Conservation (phyloP, 1,139 yeast species). For the Chernovozyma aurita region DNA sequence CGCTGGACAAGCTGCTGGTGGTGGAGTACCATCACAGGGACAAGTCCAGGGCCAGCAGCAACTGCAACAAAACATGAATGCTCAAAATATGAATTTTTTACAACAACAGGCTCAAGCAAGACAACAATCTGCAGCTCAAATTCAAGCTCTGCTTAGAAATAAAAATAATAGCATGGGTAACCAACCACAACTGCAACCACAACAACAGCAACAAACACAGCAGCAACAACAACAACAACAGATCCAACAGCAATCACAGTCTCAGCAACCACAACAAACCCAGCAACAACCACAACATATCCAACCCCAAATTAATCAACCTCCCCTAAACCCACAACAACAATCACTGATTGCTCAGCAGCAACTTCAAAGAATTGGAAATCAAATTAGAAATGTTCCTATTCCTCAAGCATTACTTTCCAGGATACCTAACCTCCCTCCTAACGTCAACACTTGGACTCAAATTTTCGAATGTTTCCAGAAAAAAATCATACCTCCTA, state of each 20-base stretch:
- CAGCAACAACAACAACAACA: slow-evolving; percentile 9
- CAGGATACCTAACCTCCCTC: slow-evolving; percentile 75
- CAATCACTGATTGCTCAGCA: slow-evolving; percentile 1
- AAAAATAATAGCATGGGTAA: slow-evolving; percentile 3
- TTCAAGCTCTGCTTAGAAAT: slow-evolving; percentile 26
- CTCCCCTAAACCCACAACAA: slow-evolving; percentile 2
- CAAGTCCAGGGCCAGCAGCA: slow-evolving; percentile 14
- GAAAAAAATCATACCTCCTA: slow-evolving; percentile 52
- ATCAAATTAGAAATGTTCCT: slow-evolving; percentile 47
- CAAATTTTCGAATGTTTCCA: slow-evolving; percentile 70
- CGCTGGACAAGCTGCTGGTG: not conserved
- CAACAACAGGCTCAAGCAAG: slow-evolving; percentile 51
- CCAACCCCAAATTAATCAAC: slow-evolving; percentile 8
- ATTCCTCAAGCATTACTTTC: slow-evolving; percentile 73
- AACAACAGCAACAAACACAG: slow-evolving; percentile 6
- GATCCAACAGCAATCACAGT: slow-evolving; percentile 6
- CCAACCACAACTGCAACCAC: slow-evolving; percentile 6
- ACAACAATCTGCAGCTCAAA: slow-evolving; percentile 38
- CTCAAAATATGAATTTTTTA: slow-evolving; percentile 25
- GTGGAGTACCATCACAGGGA: not conserved
- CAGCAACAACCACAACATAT: slow-evolving; percentile 8
- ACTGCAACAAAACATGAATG: slow-evolving; percentile 8
- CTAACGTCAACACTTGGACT: slow-evolving; percentile 80
- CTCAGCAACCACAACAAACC: slow-evolving; percentile 7
- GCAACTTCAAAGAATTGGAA: slow-evolving; percentile 34